Conservation (phyloP, 1,284 basidiomycete species). For the Papiliotrema terrestris region DNA sequence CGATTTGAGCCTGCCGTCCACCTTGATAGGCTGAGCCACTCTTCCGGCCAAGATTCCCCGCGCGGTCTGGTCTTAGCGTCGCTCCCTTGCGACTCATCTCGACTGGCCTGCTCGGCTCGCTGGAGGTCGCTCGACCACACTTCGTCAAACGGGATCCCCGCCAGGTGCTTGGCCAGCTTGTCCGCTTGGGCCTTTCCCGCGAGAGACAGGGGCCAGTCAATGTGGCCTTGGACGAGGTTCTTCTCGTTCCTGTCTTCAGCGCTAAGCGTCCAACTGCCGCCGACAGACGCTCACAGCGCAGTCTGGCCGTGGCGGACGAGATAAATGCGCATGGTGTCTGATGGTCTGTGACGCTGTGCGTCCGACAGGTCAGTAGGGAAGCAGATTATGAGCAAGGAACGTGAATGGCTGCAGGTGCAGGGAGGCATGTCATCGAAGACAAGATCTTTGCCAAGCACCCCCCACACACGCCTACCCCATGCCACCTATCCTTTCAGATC, state of each 20-base stretch:
- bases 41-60: not conserved
- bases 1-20: not conserved
- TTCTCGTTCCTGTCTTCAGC: not conserved
- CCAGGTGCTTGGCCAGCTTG: not conserved
- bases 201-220: not conserved
- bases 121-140: not conserved
- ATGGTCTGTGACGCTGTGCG: too few relatives aligned
- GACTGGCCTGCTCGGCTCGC: not conserved
- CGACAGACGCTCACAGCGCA: not conserved
- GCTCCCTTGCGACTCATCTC: not conserved
- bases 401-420: too few relatives aligned
- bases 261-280: not conserved
- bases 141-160: not conserved
- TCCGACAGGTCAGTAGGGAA: too few relatives aligned
- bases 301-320: constrained; percentile 4
- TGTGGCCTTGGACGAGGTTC: constrained; percentile 4
- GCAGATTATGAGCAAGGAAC: too few relatives aligned
- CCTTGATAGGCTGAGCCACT: not conserved
- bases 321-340: constrained; percentile 1
- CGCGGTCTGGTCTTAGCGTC: not conserved
- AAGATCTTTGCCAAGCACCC: too few relatives aligned
- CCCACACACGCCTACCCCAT: too few relatives aligned
- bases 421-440: too few relatives aligned
- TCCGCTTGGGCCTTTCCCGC: not conserved
- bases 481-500: too few relatives aligned